Evolutionary conservation across 2,329 filamentous ascomycete genomes (phyloP).

Genomic region (Pseudogymnoascus sp.): DNA sequence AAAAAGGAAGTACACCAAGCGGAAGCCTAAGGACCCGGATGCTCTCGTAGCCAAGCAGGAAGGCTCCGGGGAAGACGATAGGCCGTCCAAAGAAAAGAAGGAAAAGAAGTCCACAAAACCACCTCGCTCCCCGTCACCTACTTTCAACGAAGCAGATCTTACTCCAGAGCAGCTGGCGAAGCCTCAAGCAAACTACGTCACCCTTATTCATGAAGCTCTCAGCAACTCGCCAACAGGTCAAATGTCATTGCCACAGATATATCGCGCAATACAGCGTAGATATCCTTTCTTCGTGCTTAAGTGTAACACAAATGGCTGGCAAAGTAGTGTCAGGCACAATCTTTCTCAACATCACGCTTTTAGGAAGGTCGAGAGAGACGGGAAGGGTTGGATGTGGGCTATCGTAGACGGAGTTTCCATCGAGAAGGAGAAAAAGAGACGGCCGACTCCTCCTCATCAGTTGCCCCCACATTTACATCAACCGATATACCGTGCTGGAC

Average conservation of each 20-base stretch:
- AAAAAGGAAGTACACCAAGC: conserved; percentile 60
- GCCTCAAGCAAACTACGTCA: conserved; percentile 49
- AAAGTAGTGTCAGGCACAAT: conserved; percentile 56
- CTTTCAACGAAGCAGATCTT: conserved; percentile 46
- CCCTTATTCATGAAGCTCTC: conserved; percentile 51
- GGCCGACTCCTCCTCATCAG: conserved; percentile 33
- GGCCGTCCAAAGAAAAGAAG: conserved; percentile 45
- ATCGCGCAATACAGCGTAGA: conserved; percentile 49
- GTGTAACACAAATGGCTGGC: conserved; percentile 49
- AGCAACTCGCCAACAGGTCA: conserved; percentile 39
- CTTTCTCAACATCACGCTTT: conserved; percentile 51
- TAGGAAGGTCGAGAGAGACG: conserved; percentile 43
- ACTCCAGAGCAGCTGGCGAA: conserved; percentile 70
- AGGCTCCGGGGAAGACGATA: conserved; percentile 41
- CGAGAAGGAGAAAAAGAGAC: conserved; percentile 48
- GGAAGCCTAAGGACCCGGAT: conserved; percentile 45
- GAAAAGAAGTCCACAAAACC: conserved; percentile 42
- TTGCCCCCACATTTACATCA: conserved; percentile 24
- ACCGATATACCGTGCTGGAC: conserved; percentile 23
- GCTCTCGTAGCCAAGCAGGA: conserved; percentile 42
- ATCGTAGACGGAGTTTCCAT: conserved; percentile 46
- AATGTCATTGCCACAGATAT: conserved; percentile 53
- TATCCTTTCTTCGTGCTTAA: conserved; percentile 52
- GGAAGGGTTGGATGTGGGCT: conserved; percentile 51
- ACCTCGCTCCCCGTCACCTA: conserved; percentile 44